A percentile compares a stretch with the other conserved stretches of the same genome.
Conservation (phyloP, 257 asterid genomes). For the Coffea eugenioides region DNA sequence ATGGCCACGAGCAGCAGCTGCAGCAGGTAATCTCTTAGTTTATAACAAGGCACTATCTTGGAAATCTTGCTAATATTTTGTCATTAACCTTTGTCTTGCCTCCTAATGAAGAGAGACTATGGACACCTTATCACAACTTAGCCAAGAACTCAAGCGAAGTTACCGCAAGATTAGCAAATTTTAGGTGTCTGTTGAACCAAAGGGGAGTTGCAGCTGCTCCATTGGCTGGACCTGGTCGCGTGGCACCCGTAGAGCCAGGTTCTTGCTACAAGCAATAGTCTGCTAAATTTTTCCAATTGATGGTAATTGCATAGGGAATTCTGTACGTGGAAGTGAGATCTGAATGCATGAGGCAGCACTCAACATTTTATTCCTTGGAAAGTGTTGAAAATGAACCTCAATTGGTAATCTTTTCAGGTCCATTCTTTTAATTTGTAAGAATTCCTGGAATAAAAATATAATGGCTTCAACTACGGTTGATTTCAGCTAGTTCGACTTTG, state of each 20-base stretch:
- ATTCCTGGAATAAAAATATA: neutral
- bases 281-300: neutral
- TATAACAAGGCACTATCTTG: neutral
- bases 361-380: neutral
- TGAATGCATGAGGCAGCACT: neutral
- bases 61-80: neutral
- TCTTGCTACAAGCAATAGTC: constrained; percentile 67
- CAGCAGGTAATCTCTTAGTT: constrained; percentile 60
- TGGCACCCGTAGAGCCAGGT: constrained; percentile 63
- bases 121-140: constrained; percentile 61
- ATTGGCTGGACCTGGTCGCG: constrained; percentile 57
- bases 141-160: constrained; percentile 59
- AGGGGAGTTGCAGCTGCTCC: constrained; percentile 95
- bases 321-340: constrained; percentile 18
- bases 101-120: constrained; percentile 63
- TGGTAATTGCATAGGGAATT: neutral
- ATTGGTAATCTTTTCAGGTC: neutral
- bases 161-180: constrained; percentile 50
- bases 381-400: neutral
- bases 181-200: constrained; percentile 81
- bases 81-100: neutral
- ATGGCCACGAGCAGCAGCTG: constrained; percentile 99
- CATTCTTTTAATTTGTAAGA: neutral
- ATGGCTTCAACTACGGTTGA: no score
- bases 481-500: neutral